Conservation (phyloP, 495 filamentous ascomycete species). For the Aspergillus panamensis region DNA sequence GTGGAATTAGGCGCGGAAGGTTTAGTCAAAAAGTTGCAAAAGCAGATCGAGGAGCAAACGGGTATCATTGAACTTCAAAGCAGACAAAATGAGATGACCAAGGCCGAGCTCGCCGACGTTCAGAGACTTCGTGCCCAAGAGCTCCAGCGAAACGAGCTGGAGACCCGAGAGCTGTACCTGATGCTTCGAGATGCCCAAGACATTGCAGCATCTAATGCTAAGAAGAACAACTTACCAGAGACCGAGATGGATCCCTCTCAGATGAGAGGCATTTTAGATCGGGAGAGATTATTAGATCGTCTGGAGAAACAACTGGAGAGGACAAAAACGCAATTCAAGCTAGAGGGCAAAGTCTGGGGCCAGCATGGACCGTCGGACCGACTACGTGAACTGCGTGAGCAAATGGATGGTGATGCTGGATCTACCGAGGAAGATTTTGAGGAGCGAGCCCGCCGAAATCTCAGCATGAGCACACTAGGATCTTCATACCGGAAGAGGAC, state of each 20-base stretch:
- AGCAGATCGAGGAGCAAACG: slow-evolving; percentile 86
- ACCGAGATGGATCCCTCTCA: slow-evolving; percentile 64
- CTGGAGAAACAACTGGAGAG: slow-evolving; percentile 92
- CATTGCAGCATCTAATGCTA: slow-evolving; percentile 81
- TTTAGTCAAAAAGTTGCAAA: slow-evolving; percentile 86
- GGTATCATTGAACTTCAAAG: slow-evolving; percentile 84
- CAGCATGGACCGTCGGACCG: slow-evolving; percentile 86
- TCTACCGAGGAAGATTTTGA: slow-evolving; percentile 45
- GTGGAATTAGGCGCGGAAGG: slow-evolving; percentile 92
- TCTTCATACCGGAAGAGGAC: slow-evolving; percentile 62
- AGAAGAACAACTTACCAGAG: slow-evolving; percentile 59
- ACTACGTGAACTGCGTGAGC: slow-evolving; percentile 84
- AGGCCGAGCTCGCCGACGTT: slow-evolving; percentile 82
- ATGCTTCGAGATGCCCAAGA: slow-evolving; percentile 99
- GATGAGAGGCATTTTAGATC: slow-evolving; percentile 89
- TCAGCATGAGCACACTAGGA: slow-evolving; percentile 59
- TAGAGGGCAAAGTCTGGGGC: slow-evolving; percentile 92
- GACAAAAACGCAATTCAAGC: slow-evolving; percentile 96
- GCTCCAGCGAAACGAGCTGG: slow-evolving; percentile 88
- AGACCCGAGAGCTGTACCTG: slow-evolving; percentile 93
- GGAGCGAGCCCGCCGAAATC: slow-evolving; percentile 46
- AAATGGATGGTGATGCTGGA: slow-evolving; percentile 74
- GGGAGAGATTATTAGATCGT: slow-evolving; percentile 85
- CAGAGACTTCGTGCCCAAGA: slow-evolving; percentile 87
- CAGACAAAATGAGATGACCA: slow-evolving; percentile 80